Evolutionary conservation across 2,329 filamentous ascomycete species (phyloP).

Genomic region (Colletotrichum eleusines): DNA sequence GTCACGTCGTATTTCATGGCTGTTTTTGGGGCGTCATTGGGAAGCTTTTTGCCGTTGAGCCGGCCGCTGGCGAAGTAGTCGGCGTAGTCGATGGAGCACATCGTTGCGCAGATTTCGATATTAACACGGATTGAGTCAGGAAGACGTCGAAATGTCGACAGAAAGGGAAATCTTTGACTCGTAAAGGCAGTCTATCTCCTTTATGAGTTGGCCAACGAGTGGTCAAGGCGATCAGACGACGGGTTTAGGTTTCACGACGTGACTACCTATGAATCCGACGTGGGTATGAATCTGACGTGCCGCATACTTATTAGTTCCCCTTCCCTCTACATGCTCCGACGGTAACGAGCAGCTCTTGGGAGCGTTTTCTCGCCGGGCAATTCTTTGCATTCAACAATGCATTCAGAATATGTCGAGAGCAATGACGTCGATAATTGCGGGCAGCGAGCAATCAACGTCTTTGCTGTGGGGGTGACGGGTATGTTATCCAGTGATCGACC

Average conservation of each 20-base stretch:
- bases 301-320: neutral
- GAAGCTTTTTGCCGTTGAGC: neutral
- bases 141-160: neutral
- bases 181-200: neutral
- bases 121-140: neutral
- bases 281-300: slow-evolving; percentile 2
- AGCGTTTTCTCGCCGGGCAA: neutral
- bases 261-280: too few relatives aligned
- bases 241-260: neutral
- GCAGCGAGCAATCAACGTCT: too few relatives aligned
- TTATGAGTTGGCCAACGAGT: slow-evolving; percentile 13
- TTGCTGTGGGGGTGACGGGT: neutral
- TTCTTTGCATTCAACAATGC: too few relatives aligned
- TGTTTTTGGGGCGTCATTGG: neutral
- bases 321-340: neutral
- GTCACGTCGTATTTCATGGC: slow-evolving; percentile 43
- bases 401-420: too few relatives aligned
- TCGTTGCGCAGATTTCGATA: neutral
- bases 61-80: slow-evolving; percentile 1
- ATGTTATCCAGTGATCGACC: neutral
- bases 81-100: slow-evolving; percentile 24
- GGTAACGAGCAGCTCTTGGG: too few relatives aligned
- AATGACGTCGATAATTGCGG: too few relatives aligned
- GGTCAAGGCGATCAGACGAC: slow-evolving; percentile 3
- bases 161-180: slow-evolving; percentile 7